Percentiles rank a stretch among this genome's conserved stretches.
These are phyloP conservation scores for Gypsophila paniculata DNA, from an alignment of 179 eudicot genomes.

Conservation along the genomic window DNA sequence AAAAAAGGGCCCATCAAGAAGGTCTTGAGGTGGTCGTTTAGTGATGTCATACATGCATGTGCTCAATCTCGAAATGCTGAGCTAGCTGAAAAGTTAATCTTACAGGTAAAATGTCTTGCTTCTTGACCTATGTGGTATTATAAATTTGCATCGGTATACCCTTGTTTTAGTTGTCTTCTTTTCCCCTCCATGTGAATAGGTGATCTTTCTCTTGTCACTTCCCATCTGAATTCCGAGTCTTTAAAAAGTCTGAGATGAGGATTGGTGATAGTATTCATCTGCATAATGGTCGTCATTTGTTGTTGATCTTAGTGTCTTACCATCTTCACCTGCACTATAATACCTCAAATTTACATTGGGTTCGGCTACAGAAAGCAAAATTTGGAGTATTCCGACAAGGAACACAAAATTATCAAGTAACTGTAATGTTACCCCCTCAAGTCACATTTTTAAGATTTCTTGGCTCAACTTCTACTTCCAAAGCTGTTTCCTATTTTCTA, in stretches of 20 bases:
- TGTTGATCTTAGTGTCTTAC: neutral
- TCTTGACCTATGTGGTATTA: slow-evolving; percentile 1
- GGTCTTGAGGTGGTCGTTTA: slow-evolving; percentile 68
- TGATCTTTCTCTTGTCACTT: neutral
- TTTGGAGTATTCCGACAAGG: too few species aligned
- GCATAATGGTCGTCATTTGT: neutral
- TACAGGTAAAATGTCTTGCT: slow-evolving; percentile 52
- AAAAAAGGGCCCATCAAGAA: slow-evolving; percentile 34
- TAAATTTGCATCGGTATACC: neutral
- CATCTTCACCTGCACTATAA: neutral
- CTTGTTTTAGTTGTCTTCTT: neutral
- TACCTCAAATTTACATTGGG: neutral
- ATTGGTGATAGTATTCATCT: neutral
- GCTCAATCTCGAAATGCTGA: slow-evolving; percentile 34
- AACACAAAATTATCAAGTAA: neutral
- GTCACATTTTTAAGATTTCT: neutral
- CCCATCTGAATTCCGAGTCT: neutral
- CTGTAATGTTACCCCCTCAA: neutral
- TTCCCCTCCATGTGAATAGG: neutral
- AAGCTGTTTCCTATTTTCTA: neutral
- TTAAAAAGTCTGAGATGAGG: neutral
- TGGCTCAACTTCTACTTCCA: neutral
- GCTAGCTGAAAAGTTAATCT: slow-evolving; percentile 63
- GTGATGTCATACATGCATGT: slow-evolving; percentile 67
- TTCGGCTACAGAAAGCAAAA: neutral